These are phyloP conservation scores for Globisporangium yorkense DNA, from an alignment of 352 stramenopile genomes.

Conservation along the genomic window DNA sequence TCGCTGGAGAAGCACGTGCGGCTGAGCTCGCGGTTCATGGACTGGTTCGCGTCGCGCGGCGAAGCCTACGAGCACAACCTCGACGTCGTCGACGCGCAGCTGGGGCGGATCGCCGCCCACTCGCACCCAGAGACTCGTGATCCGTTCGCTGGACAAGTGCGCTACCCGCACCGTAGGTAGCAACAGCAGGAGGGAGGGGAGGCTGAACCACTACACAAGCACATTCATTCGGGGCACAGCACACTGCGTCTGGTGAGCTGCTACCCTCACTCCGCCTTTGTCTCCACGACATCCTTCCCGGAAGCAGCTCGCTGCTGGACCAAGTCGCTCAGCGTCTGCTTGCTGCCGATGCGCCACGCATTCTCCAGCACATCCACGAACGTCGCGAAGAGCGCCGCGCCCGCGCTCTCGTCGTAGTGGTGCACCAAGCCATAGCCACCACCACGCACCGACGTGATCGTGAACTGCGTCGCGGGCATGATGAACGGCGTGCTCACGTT, in stretches of 20 bases:
- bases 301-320: background rate
- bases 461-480: conserved; percentile 12
- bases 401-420: conserved; percentile 6
- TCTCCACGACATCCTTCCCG: background rate
- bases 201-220: no score
- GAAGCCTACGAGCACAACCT: conserved; percentile 75
- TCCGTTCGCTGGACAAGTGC: conserved; percentile 41
- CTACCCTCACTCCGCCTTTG: no score
- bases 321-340: background rate
- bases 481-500: conserved; percentile 6
- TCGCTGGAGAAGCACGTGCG: conserved; percentile 37
- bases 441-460: conserved; percentile 6
- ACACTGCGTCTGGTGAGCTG: no score
- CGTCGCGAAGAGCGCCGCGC: conserved; percentile 1
- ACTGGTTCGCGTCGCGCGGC: conserved; percentile 64
- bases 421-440: conserved; percentile 8
- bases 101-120: conserved; percentile 32
- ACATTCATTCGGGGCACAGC: no score
- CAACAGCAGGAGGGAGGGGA: no score
- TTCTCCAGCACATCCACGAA: conserved; percentile 1
- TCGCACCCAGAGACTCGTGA: conserved; percentile 36
- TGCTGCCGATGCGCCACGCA: background rate
- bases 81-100: conserved; percentile 53
- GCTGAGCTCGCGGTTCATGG: conserved; percentile 58
- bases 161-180: conserved; percentile 18